Evolutionary conservation across 192 early-diverging fungal genomes (phyloP).

Genomic region (Coemansia sp.): DNA sequence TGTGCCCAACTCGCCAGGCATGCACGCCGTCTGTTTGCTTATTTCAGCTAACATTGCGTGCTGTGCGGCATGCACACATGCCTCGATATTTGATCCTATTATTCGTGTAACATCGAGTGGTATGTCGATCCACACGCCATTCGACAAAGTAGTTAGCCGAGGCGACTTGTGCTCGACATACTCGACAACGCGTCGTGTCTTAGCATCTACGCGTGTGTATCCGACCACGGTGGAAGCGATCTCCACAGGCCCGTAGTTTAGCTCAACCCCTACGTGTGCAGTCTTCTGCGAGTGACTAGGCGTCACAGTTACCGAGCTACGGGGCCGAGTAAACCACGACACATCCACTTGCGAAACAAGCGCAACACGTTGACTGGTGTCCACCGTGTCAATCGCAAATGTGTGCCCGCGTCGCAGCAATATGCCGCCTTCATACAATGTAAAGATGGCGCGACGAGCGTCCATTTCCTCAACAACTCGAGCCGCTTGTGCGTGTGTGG

Average conservation of each 20-base stretch:
- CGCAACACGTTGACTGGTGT: conserved; percentile 14
- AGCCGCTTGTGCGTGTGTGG: neutral
- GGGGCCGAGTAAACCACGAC: conserved; percentile 33
- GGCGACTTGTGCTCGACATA: conserved; percentile 22
- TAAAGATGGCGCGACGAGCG: conserved; percentile 21
- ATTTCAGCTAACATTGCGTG: conserved; percentile 23
- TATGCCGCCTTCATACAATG: conserved; percentile 47
- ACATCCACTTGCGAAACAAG: conserved; percentile 21
- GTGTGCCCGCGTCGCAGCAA: conserved; percentile 35
- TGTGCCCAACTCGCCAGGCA: neutral
- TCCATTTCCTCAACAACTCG: conserved; percentile 49
- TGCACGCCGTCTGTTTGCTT: neutral
- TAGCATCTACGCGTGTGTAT: conserved; percentile 36
- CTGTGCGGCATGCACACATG: conserved; percentile 34
- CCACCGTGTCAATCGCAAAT: conserved; percentile 31
- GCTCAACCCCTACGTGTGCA: neutral
- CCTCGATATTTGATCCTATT: conserved; percentile 21
- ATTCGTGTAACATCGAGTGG: conserved; percentile 1
- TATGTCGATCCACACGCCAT: conserved; percentile 38
- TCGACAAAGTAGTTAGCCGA: neutral
- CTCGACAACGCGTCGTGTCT: conserved; percentile 19
- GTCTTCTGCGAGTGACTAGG: neutral
- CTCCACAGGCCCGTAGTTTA: conserved; percentile 11
- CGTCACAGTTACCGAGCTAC: neutral
- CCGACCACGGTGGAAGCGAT: conserved; percentile 29